Base-by-base conservation (phyloP, 1,139 yeast genomes). In the Candida pseudocylindracea region DNA sequence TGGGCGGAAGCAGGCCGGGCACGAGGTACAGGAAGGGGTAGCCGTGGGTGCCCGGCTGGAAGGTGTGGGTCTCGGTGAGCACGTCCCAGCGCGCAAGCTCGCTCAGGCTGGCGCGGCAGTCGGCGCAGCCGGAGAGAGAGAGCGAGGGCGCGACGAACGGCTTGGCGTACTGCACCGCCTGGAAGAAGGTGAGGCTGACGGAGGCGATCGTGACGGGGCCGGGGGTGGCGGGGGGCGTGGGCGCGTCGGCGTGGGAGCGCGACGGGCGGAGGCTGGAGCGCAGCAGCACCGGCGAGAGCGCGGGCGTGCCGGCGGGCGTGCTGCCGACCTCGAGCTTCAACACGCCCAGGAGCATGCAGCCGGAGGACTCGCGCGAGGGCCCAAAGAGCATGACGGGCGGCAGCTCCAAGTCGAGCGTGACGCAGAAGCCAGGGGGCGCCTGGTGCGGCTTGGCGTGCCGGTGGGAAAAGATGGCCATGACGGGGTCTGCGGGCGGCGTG, bases 301-400 rank as follows among this genome's bases (percentile, higher is more conserved):
- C 20, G 35, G 35, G 8, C 32, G 31, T 15, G 42, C 36, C 26
- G 29, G 29, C 28, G 10, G 13, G 3, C 28, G 29, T 8, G 25
- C 20, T 8, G 2, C 12, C 13, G 25, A 36, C 36, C 4, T 50
- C 51, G 15, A 57, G 42, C 9, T 47, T 51, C 30, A 74, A 55
- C 12, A 80, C 56, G 1, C 98, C 98, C 15, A 85, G 72, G 26
- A 91, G 55, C 28, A 88, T 61, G 2, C 93, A 78, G 1, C 99
- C 98, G 0, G 92, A 63, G 2, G 91, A 72, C 37, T 80, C 92
- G 7, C 54, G 50, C 4, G 88, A 78, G 2, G 63, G 54, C 0
- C 98, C 98, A 46, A 76, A 85, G 36, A 88, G 53, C 28, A 81
- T 69, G 28, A 85, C 60, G 0, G 99, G 98, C 1, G 98, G 96